Evolutionary conservation across 805 yeast genomes (phyloP), one percentile per base, ranked within the genome.

Genomic region (Kluyveromyces lactis): DNA sequence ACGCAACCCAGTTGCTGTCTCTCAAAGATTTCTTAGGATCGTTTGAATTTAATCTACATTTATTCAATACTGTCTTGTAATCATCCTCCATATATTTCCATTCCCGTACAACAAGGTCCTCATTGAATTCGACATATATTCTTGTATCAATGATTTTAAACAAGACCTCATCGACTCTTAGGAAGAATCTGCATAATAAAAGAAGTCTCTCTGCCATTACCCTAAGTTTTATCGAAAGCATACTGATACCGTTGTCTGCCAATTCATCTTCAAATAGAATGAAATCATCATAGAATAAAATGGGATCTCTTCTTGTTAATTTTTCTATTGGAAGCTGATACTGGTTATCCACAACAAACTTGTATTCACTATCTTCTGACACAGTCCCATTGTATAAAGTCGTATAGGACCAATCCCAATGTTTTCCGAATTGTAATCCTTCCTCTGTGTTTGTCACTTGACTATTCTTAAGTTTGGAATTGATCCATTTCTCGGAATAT

Each of bases 381-480:
- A 42, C 36, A 0, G 79, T 70, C 0, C 97, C 98, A 43, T 67
- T 70, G 58, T 90, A 92, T 34, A 68, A 44, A 0, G 95, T 78
- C 0, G 95, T 75, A 57, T 92, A 92, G 0, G 98, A 90, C 99
- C 99, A 92, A 64, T 92, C 98, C 56, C 77, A 92, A 2, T 95
- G 92, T 50, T 82, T 81, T 37, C 81, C 75, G 26, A 81, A 74
- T 33, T 81, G 74, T 53, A 69, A 59, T 40, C 79, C 70, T 54
- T 71, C 58, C 55, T 70, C 67, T 18, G 51, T 55, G 24, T 52
- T 51, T 33, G 44, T 47, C 44, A 47, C 62, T 43, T 47, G 58
- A 46, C 57, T 60, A 42, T 53, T 53, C 23, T 37, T 49, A 26
- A 60, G 63, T 50, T 70, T 63, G 9, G 66, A 60, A 16, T 63